A percentile compares a stretch with the other conserved stretches of the same genome.
Conservation (phyloP, 2,329 filamentous ascomycete species). For the Scedosporium aurantiacum region DNA sequence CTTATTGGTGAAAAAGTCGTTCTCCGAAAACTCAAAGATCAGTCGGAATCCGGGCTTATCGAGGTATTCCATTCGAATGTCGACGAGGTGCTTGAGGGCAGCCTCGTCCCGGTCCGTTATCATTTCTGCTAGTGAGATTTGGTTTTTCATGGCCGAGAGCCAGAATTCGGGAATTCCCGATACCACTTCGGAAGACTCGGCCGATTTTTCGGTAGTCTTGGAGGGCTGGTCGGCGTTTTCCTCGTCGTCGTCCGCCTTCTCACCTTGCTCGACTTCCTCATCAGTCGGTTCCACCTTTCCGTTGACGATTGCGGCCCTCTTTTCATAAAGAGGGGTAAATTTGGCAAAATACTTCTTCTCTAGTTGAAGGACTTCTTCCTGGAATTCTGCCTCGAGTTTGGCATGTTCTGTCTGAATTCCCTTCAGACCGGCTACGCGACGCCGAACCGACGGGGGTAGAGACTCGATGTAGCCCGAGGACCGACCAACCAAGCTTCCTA, state of each 20-base stretch:
- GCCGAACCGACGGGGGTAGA: constrained; percentile 77
- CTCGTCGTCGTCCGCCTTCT: constrained; percentile 60
- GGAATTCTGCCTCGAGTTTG: constrained; percentile 95
- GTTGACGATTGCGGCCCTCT: constrained; percentile 88
- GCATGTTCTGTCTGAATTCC: constrained; percentile 98
- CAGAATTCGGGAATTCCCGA: constrained; percentile 97
- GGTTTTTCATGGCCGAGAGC: constrained; percentile 99
- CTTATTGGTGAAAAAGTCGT: constrained; percentile 97
- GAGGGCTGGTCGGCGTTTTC: constrained; percentile 44
- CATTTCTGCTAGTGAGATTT: constrained; percentile 92
- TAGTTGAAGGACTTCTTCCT: constrained; percentile 93
- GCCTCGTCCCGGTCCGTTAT: constrained; percentile 96
- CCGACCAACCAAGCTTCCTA: constrained; percentile 82
- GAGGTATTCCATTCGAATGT: constrained; percentile 98
- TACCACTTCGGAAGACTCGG: constrained; percentile 37
- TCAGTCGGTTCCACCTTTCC: constrained; percentile 76
- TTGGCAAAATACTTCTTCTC: constrained; percentile 99
- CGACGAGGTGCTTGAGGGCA: constrained; percentile 77
- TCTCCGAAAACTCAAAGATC: constrained; percentile 92
- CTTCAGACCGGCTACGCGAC: constrained; percentile 89
- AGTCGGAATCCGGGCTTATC: constrained; percentile 96
- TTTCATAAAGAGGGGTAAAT: constrained; percentile 94
- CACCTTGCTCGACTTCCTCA: constrained; percentile 75
- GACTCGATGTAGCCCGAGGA: constrained; percentile 98
- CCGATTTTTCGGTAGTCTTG: constrained; percentile 44